phyloP scores from a whole-genome alignment of 2,329 filamentous ascomycete genomes.

The Peltaster fructicola region DNA sequence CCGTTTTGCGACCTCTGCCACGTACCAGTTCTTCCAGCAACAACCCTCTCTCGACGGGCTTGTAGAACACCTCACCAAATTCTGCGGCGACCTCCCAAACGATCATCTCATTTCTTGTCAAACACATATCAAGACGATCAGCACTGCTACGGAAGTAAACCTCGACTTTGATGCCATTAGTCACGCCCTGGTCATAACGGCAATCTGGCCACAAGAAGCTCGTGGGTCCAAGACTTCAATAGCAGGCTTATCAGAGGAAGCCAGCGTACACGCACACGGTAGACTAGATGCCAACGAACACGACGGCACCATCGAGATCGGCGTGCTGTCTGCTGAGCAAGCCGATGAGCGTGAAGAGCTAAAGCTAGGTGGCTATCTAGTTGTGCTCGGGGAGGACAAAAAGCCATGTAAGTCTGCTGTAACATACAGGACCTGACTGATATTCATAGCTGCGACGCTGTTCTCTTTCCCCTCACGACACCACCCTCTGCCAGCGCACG shows the following conservation, averaged over 20 bases:
- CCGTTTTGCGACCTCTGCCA: conserved; percentile 43
- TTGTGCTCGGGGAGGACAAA: conserved; percentile 57
- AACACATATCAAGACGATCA: conserved; percentile 2
- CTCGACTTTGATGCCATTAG: conserved; percentile 58
- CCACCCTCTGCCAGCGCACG: conserved; percentile 32
- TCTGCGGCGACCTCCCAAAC: no score
- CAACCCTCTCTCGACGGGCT: conserved; percentile 41
- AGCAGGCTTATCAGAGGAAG: no score
- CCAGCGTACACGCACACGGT: no score
- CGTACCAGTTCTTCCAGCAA: conserved; percentile 53
- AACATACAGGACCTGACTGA: neutral
- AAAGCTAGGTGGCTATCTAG: conserved; percentile 59
- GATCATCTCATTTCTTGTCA: conserved; percentile 15
- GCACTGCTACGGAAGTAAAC: conserved; percentile 34
- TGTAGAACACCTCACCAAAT: conserved; percentile 3
- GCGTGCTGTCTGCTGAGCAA: conserved; percentile 47
- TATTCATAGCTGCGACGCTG: conserved; percentile 44
- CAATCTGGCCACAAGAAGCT: no score
- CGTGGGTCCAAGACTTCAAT: no score
- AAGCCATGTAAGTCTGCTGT: conserved; percentile 37
- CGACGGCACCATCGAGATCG: conserved; percentile 56
- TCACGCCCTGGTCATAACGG: conserved; percentile 46
- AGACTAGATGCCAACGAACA: conserved; percentile 5
- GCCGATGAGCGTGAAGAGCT: conserved; percentile 53
- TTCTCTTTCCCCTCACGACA: conserved; percentile 78